These are phyloP conservation scores for Eucalyptus globulus DNA, from an alignment of 345 rosid species.

Conservation along the genomic window DNA sequence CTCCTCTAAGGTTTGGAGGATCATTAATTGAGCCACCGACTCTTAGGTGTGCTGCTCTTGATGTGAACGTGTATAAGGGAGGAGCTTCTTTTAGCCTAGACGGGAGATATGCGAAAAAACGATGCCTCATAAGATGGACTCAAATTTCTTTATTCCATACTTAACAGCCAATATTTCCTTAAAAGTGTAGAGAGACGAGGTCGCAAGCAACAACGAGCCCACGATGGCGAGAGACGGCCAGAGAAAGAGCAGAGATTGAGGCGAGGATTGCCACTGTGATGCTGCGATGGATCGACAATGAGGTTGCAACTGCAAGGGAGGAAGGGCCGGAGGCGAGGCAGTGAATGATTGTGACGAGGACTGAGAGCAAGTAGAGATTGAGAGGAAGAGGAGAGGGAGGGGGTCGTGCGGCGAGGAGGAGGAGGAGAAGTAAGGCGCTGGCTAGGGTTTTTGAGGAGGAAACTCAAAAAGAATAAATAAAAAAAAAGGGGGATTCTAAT, in stretches of 20 bases:
- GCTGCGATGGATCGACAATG: rapidly evolving
- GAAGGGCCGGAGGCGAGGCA: rapidly evolving
- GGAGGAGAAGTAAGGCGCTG: too few relatives aligned
- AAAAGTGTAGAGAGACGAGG: not conserved
- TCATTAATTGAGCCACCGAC: not conserved
- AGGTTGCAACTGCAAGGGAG: too few relatives aligned
- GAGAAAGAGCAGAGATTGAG: too few relatives aligned
- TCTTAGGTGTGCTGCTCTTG: not conserved
- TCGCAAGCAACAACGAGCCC: rapidly evolving
- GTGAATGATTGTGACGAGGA: too few relatives aligned
- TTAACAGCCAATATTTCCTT: not conserved
- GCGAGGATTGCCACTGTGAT: too few relatives aligned
- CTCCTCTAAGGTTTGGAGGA: not conserved
- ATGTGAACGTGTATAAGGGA: not conserved
- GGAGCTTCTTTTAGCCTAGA: not conserved
- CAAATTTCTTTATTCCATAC: not conserved
- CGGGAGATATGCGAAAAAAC: not conserved
- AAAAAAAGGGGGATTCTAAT: too few relatives aligned
- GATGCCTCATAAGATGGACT: not conserved
- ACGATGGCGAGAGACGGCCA: rapidly evolving
- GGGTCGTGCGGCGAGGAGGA: too few relatives aligned
- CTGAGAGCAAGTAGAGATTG: too few relatives aligned
- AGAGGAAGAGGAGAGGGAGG: too few relatives aligned
- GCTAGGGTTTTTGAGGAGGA: too few relatives aligned
- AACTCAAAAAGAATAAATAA: too few relatives aligned